Base-by-base conservation (phyloP, 331 rosid genomes). In the Quercus lobata region DNA sequence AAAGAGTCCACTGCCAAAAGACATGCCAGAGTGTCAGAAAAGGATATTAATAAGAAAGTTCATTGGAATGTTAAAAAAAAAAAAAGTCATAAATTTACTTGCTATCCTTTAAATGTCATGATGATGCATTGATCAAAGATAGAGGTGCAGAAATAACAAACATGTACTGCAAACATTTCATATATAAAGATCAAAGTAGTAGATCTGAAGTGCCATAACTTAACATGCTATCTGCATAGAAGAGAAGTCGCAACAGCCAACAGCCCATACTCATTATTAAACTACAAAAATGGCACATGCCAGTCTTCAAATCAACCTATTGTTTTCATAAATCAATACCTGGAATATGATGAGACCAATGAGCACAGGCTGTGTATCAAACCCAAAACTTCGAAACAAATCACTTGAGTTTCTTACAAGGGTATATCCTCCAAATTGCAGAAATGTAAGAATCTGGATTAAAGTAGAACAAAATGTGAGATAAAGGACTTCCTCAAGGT, bases 351-450 rank as follows among this genome's bases (percentile, higher is more conserved):
- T 82, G 72, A 95, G 93, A 85, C 98, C 96, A 86, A 88, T 93
- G 70, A 93, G 97, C 61, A 95, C 98, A 25, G 99, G 99, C 82
- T 93, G 94, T 32, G 97, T 86, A 63, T 95, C 96, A 77, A 95
- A 95, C 80, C 99, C 98, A 76, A 95, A 93, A 89, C 98, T 93
- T 76, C 65, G 91, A 80, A 88, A 95, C 71, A 95, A 84, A 83
- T 91, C 91, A 30, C 80, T 88, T 54, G 97, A 93, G 88, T 95
- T 95, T 79, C 98, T 88, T 84, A 93, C 97, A 41, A 91, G 89
- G 29, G 98, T 90, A 83, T 91, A 95, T 58, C 99, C 99, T 70
- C 99, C 98, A 85, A 95, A 95, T 91, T 95, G 99, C 89, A 93
- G 66, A 79, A 95, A 77, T 71, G 98, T 91, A 71, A 93, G 99